Percentiles rank a stretch among this genome's conserved stretches.
Conservation (phyloP, 2,329 filamentous ascomycete genomes). For the Alternaria longipes region DNA sequence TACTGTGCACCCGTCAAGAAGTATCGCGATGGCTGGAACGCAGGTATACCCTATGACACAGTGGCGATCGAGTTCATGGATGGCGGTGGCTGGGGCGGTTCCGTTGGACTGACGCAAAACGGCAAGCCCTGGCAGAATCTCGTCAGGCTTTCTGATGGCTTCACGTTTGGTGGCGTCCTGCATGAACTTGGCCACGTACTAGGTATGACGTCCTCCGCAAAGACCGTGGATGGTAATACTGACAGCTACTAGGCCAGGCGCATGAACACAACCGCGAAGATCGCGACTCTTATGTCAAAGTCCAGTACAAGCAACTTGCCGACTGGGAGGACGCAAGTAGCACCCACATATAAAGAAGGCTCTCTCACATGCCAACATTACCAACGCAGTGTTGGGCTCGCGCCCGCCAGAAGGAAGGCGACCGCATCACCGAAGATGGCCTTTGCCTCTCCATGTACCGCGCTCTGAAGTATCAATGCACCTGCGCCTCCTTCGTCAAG, state of each 20-base stretch:
- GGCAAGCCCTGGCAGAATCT: conserved; percentile 7
- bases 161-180: neutral
- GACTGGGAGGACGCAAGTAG: conserved; percentile 5
- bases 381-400: neutral
- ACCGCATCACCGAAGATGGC: neutral
- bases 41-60: conserved; percentile 1
- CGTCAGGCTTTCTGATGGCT: neutral
- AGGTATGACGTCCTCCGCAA: neutral
- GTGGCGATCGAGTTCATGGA: conserved; percentile 7
- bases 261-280: conserved; percentile 14
- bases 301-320: conserved; percentile 1
- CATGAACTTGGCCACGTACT: conserved; percentile 4
- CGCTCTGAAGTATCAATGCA: conserved; percentile 1
- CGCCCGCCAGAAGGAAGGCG: neutral
- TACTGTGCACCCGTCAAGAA: neutral
- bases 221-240: neutral
- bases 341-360: neutral
- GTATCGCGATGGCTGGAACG: conserved; percentile 12
- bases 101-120: conserved; percentile 6
- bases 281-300: conserved; percentile 10
- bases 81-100: conserved; percentile 1
- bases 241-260: neutral
- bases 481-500: conserved; percentile 1
- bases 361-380: neutral
- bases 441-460: neutral